Evolutionary conservation across 2,329 filamentous ascomycete species (phyloP), one percentile per base, ranked within the genome.

Genomic region (Ascochyta koolunga): DNA sequence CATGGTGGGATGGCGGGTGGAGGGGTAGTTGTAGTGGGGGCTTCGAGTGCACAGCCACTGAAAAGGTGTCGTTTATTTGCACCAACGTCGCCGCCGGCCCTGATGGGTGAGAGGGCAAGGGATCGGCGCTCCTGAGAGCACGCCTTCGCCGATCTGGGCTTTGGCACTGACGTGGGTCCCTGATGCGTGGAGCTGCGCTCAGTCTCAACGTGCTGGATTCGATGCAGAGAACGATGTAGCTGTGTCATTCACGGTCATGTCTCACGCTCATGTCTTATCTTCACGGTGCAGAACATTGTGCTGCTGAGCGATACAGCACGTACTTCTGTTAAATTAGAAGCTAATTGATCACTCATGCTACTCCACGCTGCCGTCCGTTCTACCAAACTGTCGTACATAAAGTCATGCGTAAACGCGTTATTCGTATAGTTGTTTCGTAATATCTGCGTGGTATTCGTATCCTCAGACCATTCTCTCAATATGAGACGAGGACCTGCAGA

Each of bases 141-240:
- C 51, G 51, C 45, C 51, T 50, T 45, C 18, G 51, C 51, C 51
- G 46, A 54, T 54, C 43, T 46, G 42, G 38, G 37, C 36, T 29
- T 13, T 11, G 41, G 45, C 45, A 49, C 45, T 16, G 45, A 49
- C 37, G 36, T 13, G 10, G 32, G 27, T 24, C 44, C 44, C 29
- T 40, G 45, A 25, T 32, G 37, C 37, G 19, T 41, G n/a, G 25
- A 27, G 45, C 10, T 19, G 42, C 15, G 31, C 15, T 3, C 31
- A 7, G 31, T 10, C 29, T 27, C 7, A 27, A 9, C 24, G 7
- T 27, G 24, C 24, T 29, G 27, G 3, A 5, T 4, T 29, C 27
- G 27, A 13, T 29, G 10, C 27, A 29, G 5, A 5, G 27, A 29
- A 10, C 9, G 11, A 3, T 13, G 27, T 4, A 24, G 22, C 22